Evolutionary conservation across 192 early-diverging fungal species (phyloP).

Genomic region (Cetraspora pellucida): DNA sequence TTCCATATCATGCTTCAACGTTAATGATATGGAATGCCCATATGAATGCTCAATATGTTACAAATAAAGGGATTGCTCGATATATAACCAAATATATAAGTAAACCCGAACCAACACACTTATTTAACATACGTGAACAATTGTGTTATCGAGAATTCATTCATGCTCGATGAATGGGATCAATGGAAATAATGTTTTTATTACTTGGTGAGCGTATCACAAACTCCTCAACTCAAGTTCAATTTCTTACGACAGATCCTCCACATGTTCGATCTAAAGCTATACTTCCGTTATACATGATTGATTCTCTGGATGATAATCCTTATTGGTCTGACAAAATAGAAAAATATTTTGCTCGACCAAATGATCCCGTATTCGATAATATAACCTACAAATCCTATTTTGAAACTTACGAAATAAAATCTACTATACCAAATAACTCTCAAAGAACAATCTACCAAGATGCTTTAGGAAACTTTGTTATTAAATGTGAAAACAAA

Average conservation of each 20-base stretch:
- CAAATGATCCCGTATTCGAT: neutral
- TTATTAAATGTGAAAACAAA: neutral
- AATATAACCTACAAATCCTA: slow-evolving; percentile 3
- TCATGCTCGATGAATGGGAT: neutral
- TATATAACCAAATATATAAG: slow-evolving; percentile 11
- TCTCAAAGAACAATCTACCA: neutral
- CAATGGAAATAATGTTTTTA: slow-evolving; percentile 12
- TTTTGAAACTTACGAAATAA: slow-evolving; percentile 1
- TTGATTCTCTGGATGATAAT: neutral
- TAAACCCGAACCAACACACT: neutral
- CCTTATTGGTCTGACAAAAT: neutral
- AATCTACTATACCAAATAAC: neutral
- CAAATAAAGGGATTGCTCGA: neutral
- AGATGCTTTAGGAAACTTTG: neutral
- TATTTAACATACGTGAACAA: neutral
- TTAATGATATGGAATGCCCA: slow-evolving; percentile 1
- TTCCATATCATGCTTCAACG: neutral
- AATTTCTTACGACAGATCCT: too few relatives aligned
- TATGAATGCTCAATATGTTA: slow-evolving; percentile 14
- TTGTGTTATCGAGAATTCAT: neutral
- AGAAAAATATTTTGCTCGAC: slow-evolving; percentile 18
- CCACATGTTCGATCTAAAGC: neutral
- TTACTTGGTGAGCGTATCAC: neutral
- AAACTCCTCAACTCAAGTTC: neutral
- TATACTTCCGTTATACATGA: neutral